A percentile compares a stretch with the other conserved stretches of the same genome.
These are phyloP conservation scores for Eurotiales sp. DNA, from an alignment of 2,329 filamentous ascomycete genomes.

Conservation along the genomic window DNA sequence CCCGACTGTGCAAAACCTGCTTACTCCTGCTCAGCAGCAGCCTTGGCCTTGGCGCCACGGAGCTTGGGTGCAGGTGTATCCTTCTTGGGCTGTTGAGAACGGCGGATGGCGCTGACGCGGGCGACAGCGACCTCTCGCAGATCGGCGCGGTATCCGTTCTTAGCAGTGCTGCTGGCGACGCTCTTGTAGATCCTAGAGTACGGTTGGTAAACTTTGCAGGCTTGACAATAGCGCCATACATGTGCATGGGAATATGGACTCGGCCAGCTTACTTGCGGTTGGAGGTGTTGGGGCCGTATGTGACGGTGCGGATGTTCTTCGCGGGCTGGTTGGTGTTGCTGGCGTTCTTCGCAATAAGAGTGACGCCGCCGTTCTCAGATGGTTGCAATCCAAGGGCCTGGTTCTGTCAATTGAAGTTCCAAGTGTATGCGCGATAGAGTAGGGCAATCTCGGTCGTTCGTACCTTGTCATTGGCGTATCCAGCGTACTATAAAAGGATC, in stretches of 20 bases:
- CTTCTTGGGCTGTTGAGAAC: slow-evolving; percentile 76
- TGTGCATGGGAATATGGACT: too few species aligned
- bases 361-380: slow-evolving; percentile 73
- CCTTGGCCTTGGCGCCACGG: slow-evolving; percentile 73
- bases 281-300: slow-evolving; percentile 68
- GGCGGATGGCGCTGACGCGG: slow-evolving; percentile 80
- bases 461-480: slow-evolving; percentile 94
- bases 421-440: neutral
- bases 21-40: slow-evolving; percentile 51
- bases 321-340: slow-evolving; percentile 69
- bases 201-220: slow-evolving; percentile 20
- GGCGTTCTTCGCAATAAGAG: slow-evolving; percentile 80
- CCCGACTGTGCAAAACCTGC: neutral
- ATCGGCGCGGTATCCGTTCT: slow-evolving; percentile 79
- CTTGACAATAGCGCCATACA: neutral
- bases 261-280: slow-evolving; percentile 76
- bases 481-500: slow-evolving; percentile 64
- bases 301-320: slow-evolving; percentile 60
- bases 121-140: slow-evolving; percentile 74
- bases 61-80: slow-evolving; percentile 68
- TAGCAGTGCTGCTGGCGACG: slow-evolving; percentile 77
- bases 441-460: slow-evolving; percentile 11
- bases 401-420: slow-evolving; percentile 11
- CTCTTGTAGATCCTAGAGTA: slow-evolving; percentile 74
- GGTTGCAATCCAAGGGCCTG: slow-evolving; percentile 79